A percentile compares a stretch with the other conserved stretches of the same genome.
These are phyloP conservation scores for Leishmania tarentolae DNA, from an alignment of 208 protist genomes.

Conservation along the genomic window DNA sequence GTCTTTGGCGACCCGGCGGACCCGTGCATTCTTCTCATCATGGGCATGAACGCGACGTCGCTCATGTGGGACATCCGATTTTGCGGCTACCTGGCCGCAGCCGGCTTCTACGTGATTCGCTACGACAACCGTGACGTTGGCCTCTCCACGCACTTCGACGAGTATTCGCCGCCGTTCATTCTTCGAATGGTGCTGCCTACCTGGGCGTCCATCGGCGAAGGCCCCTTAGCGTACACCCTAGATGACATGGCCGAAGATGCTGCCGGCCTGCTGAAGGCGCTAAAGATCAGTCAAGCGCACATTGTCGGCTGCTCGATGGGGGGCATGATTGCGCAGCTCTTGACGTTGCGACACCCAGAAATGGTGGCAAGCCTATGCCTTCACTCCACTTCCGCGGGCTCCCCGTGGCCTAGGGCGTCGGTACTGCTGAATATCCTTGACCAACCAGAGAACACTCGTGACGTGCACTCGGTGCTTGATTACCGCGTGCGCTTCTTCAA, in stretches of 20 bases:
- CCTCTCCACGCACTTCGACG: conserved; percentile 66
- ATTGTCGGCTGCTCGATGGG: conserved; percentile 84
- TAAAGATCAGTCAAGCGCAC: conserved; percentile 51
- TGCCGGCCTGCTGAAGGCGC: conserved; percentile 49
- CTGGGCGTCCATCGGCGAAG: conserved; percentile 47
- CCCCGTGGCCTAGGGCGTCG: conserved; percentile 52
- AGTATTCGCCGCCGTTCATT: conserved; percentile 37
- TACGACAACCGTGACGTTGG: conserved; percentile 85
- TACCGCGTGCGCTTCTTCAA: conserved; percentile 56
- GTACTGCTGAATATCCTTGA: conserved; percentile 64
- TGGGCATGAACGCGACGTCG: conserved; percentile 76
- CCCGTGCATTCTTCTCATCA: conserved; percentile 75
- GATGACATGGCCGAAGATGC: conserved; percentile 74
- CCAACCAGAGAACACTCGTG: conserved; percentile 34
- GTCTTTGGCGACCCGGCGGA: conserved; percentile 54
- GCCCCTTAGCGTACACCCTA: conserved; percentile 65
- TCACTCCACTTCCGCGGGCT: conserved; percentile 73
- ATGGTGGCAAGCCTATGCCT: conserved; percentile 59
- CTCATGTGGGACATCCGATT: conserved; percentile 71
- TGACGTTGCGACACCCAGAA: conserved; percentile 48
- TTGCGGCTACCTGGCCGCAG: conserved; percentile 59
- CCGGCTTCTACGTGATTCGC: conserved; percentile 77
- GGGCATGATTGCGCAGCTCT: conserved; percentile 72
- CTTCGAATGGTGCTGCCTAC: conserved; percentile 54
- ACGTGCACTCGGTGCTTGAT: conserved; percentile 55